Evolutionary conservation across 2,329 filamentous ascomycete genomes (phyloP).

Genomic region (Neofusicoccum parvum): DNA sequence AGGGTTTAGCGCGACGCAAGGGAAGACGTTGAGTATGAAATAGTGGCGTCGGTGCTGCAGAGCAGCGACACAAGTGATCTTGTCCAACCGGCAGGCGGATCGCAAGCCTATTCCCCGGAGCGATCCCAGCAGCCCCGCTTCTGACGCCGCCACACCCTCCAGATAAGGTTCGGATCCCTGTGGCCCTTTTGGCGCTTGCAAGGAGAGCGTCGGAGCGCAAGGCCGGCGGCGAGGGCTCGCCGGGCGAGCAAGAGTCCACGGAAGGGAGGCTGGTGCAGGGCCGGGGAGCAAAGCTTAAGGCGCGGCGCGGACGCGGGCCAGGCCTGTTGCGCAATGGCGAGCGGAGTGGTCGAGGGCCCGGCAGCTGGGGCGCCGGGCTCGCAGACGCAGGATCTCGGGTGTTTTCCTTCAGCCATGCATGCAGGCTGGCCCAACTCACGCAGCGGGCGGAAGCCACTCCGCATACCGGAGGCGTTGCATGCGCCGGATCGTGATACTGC

Average conservation of each 20-base stretch:
- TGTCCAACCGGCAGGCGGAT: slow-evolving; percentile 15
- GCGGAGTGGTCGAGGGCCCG: background rate
- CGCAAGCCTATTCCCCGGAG: slow-evolving; percentile 16
- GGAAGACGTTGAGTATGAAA: slow-evolving; percentile 4
- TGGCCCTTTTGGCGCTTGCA: background rate
- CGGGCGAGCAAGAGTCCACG: background rate
- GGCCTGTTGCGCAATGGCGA: background rate
- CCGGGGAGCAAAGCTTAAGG: background rate
- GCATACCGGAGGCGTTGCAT: slow-evolving; percentile 4
- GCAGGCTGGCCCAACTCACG: background rate
- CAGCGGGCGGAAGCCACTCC: background rate
- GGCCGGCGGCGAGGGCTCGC: background rate
- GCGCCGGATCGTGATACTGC: slow-evolving; percentile 14
- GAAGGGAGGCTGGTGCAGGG: too few relatives aligned
- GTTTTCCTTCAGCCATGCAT: slow-evolving; percentile 13
- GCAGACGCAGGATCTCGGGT: slow-evolving; percentile 12
- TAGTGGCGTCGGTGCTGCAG: slow-evolving; percentile 18
- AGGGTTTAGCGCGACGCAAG: slow-evolving; percentile 15
- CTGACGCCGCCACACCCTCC: background rate
- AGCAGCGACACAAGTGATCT: slow-evolving; percentile 5
- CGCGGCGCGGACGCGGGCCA: too few relatives aligned
- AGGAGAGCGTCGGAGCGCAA: background rate
- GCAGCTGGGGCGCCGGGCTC: background rate
- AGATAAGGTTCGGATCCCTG: slow-evolving; percentile 14
- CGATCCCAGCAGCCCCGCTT: slow-evolving; percentile 13